Evolutionary conservation across 2,329 filamentous ascomycete species (phyloP).

Genomic region (Botryosphaeria dothidea): DNA sequence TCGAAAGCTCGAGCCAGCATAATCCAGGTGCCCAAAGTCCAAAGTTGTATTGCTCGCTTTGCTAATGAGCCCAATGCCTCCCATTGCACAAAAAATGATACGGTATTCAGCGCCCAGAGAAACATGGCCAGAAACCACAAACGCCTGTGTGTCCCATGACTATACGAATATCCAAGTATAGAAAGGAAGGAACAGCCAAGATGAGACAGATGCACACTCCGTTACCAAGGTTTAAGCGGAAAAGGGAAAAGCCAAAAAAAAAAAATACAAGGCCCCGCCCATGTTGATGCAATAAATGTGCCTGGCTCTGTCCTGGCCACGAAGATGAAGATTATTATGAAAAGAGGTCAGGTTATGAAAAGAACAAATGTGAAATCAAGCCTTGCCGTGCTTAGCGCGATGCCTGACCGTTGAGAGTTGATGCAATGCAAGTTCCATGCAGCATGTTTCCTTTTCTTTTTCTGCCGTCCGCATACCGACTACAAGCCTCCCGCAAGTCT

Average conservation of each 20-base stretch:
- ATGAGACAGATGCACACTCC: neutral
- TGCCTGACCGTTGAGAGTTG: neutral
- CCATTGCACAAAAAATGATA: neutral
- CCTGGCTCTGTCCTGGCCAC: neutral
- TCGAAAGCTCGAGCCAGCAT: too few species aligned
- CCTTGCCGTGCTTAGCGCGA: neutral
- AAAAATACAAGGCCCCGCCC: conserved; percentile 2
- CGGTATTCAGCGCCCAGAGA: neutral
- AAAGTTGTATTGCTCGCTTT: neutral
- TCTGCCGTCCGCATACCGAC: neutral
- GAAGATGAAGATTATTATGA: neutral
- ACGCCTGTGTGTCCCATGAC: neutral
- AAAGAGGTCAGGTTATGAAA: neutral
- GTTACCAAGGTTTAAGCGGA: neutral
- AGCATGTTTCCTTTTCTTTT: neutral
- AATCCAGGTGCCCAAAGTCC: too few species aligned
- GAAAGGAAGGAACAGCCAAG: conserved; percentile 1
- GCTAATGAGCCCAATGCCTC: neutral
- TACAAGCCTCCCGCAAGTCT: neutral
- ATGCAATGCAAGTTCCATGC: neutral
- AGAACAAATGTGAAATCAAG: neutral
- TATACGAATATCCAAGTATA: neutral
- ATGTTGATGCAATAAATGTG: conserved; percentile 17
- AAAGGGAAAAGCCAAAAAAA: neutral
- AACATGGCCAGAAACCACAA: neutral